Conservation (phyloP, 2,329 filamentous ascomycete species). For the Cordyceps cicadae region DNA sequence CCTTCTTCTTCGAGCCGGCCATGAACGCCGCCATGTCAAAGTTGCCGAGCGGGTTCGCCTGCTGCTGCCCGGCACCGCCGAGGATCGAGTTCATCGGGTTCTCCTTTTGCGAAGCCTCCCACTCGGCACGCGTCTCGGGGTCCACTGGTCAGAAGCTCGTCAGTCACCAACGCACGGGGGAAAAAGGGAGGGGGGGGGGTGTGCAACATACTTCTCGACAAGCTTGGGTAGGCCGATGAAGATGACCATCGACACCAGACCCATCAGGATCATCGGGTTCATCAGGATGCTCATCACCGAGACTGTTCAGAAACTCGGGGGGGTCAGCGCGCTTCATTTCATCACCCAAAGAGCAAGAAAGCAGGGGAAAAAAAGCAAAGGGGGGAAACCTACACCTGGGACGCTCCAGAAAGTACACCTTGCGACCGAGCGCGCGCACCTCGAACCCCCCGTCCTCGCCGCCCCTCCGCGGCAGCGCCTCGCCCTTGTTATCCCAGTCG, state of each 20-base stretch:
- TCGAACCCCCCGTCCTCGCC: slow-evolving; percentile 41
- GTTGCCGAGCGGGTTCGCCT: slow-evolving; percentile 39
- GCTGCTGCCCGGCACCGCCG: slow-evolving; percentile 25
- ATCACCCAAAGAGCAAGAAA: too few species aligned
- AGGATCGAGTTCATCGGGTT: slow-evolving; percentile 56
- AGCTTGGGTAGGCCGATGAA: slow-evolving; percentile 93
- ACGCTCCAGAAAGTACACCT: slow-evolving; percentile 71
- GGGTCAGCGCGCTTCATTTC: background rate
- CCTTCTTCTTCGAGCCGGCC: slow-evolving; percentile 44
- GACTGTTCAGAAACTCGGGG: slow-evolving; percentile 41
- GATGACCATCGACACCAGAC: slow-evolving; percentile 69
- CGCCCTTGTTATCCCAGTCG: slow-evolving; percentile 81
- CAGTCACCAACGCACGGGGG: background rate
- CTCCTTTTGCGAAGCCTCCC: slow-evolving; percentile 79
- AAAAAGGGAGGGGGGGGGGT: too few species aligned
- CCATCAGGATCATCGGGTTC: slow-evolving; percentile 95
- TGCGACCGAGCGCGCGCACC: slow-evolving; percentile 51
- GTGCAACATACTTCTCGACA: slow-evolving; percentile 81
- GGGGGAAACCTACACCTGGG: slow-evolving; percentile 51
- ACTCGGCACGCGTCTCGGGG: slow-evolving; percentile 87
- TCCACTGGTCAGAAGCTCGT: slow-evolving; percentile 61
- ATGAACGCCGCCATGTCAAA: slow-evolving; percentile 59
- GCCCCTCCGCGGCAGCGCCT: slow-evolving; percentile 39
- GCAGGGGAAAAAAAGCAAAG: slow-evolving; percentile 14
- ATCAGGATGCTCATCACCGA: slow-evolving; percentile 76